phyloP scores from a whole-genome alignment of 139 green algal genomes.

The Chlorella sp. region DNA sequence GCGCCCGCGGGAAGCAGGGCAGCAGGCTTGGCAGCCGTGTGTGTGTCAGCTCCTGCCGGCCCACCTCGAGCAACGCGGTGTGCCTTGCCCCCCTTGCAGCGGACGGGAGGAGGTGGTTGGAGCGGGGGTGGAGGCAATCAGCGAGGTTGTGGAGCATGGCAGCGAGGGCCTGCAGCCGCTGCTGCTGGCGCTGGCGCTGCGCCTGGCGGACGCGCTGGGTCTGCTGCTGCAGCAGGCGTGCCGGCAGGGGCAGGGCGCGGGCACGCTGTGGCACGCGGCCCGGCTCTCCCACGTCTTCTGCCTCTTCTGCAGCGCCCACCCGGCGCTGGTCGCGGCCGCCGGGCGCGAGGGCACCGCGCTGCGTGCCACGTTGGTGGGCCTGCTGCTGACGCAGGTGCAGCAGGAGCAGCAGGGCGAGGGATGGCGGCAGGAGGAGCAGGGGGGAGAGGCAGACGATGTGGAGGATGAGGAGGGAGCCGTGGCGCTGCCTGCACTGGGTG shows the following conservation, averaged over 20 bases:
- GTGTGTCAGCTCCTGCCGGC: too few species aligned
- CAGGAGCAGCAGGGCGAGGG: conserved; percentile 10
- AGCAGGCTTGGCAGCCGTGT: neutral
- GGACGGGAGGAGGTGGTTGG: too few species aligned
- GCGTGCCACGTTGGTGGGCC: too few species aligned
- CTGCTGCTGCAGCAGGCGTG: too few species aligned
- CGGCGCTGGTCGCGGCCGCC: neutral
- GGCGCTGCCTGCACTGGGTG: conserved; percentile 8
- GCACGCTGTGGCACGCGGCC: neutral
- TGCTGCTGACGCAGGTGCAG: too few species aligned
- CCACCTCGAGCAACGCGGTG: too few species aligned
- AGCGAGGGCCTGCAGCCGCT: conserved; percentile 9
- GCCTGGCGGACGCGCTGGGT: neutral
- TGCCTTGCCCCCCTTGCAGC: too few species aligned
- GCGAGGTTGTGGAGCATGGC: conserved; percentile 27
- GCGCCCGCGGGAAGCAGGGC: too few species aligned
- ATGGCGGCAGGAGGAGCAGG: conserved; percentile 15
- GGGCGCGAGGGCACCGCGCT: too few species aligned
- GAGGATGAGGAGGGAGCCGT: neutral
- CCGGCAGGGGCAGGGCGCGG: neutral
- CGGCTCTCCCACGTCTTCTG: conserved; percentile 10
- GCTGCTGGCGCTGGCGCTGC: conserved; percentile 14
- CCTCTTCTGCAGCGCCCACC: conserved; percentile 15
- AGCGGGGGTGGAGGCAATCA: conserved; percentile 21
- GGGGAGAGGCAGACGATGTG: neutral